Base-by-base conservation (phyloP, 2,329 filamentous ascomycete species). In the Fusarium sp. region DNA sequence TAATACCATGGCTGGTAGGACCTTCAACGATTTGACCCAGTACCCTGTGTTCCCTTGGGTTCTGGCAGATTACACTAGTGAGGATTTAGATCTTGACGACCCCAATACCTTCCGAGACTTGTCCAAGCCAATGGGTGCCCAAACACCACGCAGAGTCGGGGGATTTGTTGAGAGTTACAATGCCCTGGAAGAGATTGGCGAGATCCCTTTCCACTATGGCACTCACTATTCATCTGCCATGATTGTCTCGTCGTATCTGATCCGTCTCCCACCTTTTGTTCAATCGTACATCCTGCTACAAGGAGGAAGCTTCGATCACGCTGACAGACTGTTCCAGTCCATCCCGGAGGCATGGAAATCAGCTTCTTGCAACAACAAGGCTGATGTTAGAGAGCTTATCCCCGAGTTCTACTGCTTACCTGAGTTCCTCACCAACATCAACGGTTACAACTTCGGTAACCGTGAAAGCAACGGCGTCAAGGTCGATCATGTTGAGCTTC, bases 11-110 rank as follows among this genome's bases (percentile, higher is more conserved):
- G 96, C 96, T 27, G 96, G 96, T 4, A 86, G 96, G 52, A 98
- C 96, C 0, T 99, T 99, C 82, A 99, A 99, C 75, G 96, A 99
- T 75, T 83, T 99, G 19, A 99, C 96, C 0, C 96, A 99, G 74
- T 99, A 99, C 74, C 96, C 96, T 0, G 94, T 99, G 19, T 99
- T 99, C 69, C 96, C 96, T 0, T 99, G 96, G 96, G 90, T 99
- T 5, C 82, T 99, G 45, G 94, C 96, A 0, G 95, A 99, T 75
- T 99, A 99, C 76, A 95, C 92, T 0, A 98, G 95, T 72, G 91
- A 97, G 19, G 94, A 97, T 76, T 83, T 99, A 13, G 93, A 99
- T 75, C 81, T 99, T 43, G 89, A 88, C 35, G 88, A 98, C 73
- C 93, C 94, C 2, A 88, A 89, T 41, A 93, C 89, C 4, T 99